These are phyloP conservation scores for Teratosphaeria gauchensis DNA, from an alignment of 2,329 filamentous ascomycete genomes.

Conservation along the genomic window DNA sequence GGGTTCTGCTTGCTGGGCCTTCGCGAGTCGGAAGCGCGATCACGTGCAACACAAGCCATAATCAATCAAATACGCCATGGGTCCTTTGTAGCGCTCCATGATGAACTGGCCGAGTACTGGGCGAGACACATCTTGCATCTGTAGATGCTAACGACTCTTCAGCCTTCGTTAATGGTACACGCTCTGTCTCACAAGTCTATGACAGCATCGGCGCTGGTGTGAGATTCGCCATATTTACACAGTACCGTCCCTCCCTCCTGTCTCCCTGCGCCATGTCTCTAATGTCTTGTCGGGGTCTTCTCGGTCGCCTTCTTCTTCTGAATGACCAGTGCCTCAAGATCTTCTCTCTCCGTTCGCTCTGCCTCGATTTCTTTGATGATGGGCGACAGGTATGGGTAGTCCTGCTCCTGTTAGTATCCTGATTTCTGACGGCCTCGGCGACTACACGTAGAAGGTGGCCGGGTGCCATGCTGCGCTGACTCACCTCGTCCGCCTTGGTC, in stretches of 20 bases:
- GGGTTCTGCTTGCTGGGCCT: not conserved
- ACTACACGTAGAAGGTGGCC: not conserved
- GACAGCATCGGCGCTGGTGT: not conserved
- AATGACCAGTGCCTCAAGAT: slow-evolving; percentile 58
- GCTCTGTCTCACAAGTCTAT: not conserved
- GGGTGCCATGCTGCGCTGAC: slow-evolving; percentile 1
- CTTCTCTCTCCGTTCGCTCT: slow-evolving; percentile 56
- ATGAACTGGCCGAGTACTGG: not conserved
- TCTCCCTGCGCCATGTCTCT: not conserved
- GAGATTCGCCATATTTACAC: not conserved
- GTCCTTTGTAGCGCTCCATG: not conserved
- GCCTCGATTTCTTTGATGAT: slow-evolving; percentile 61
- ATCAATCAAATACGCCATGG: not conserved
- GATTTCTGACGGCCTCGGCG: not conserved
- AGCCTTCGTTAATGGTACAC: not conserved
- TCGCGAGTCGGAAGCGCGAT: not conserved
- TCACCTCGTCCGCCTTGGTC: slow-evolving; percentile 58
- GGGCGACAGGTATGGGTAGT: slow-evolving; percentile 54
- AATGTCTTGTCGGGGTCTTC: slow-evolving; percentile 1
- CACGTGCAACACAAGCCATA: not conserved
- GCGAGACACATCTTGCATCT: not conserved
- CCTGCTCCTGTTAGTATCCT: slow-evolving; percentile 37
- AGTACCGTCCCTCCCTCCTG: not conserved
- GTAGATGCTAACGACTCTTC: not conserved
- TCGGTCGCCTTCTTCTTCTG: slow-evolving; percentile 30